Evolutionary conservation across 129 eudicot species (phyloP), one percentile per base, ranked within the genome.

Genomic region (Chrysanthemum lavandulifolium): DNA sequence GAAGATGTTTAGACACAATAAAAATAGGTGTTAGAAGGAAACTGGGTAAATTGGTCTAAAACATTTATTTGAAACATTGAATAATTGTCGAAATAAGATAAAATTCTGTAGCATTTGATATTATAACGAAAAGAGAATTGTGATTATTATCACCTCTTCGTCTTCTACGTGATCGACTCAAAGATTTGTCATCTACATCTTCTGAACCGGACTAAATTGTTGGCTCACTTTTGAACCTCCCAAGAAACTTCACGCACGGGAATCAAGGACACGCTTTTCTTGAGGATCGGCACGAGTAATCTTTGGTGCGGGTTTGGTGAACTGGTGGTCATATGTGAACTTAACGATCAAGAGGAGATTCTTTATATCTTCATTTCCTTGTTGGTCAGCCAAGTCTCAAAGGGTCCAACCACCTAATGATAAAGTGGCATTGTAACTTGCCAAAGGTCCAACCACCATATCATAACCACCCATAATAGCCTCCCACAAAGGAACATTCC

Each of bases 311-410:
- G 73, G 50, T 80, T 27, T 76, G 53, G 33, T 14, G 65, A 56
- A 43, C 67, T 31, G 78, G 16, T 53, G 56, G 65, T 67, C 74
- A 6, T 45, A 25, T 54, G 74, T 51, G 68, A 62, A 71, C 60
- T 77, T 65, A 33, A 59, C 61, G 1, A 81, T 73, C 8, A 79
- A 71, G 69, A 94, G 88, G 27, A 90, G 83, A 3, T 67, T 73
- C 61, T 78, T 79, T n/a, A 94, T 94, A 1, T 90, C 93, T 11
- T 90, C 91, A 15, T 94, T 97, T 6, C 89, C 97, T 81, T 94
- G 67, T 19, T 19, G 21, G 21, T 19, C 21, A 19, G 21, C 21
- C 21, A 19, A 19, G 21, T 19, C 21, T 19, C 21, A 19, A 3
- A 97, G 78, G 57, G 96, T 88, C 99, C 97, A 94, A 18, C 94